These are phyloP conservation scores for Chloris gayana DNA, from an alignment of 176 grass and related monocot genomes.

Conservation along the genomic window DNA sequence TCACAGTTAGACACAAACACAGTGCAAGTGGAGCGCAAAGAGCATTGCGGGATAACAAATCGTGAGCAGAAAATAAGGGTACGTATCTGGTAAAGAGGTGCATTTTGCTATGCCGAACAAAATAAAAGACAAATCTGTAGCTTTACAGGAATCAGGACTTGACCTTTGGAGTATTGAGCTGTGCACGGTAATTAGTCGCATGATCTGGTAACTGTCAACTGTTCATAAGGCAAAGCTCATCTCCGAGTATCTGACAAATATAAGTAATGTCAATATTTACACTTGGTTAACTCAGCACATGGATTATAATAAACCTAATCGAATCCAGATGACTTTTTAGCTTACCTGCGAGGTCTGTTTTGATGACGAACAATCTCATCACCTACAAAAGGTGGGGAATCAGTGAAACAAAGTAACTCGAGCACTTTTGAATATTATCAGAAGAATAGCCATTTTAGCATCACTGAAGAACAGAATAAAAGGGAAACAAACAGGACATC, in stretches of 20 bases:
- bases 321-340: constrained; percentile 25
- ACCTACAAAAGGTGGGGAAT: constrained; percentile 12
- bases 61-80: constrained; percentile 17
- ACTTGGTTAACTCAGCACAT: constrained; percentile 2
- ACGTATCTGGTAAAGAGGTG: constrained; percentile 17
- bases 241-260: constrained; percentile 75
- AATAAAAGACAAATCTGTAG: not conserved
- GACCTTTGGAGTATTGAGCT: not conserved
- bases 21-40: not conserved
- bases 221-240: constrained; percentile 76
- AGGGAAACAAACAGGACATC: too few relatives aligned
- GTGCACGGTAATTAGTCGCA: not conserved
- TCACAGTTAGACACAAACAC: too few relatives aligned
- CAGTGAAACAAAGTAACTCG: constrained; percentile 10
- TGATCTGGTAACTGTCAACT: not conserved
- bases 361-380: constrained; percentile 50
- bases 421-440: not conserved
- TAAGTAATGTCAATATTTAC: constrained; percentile 28
- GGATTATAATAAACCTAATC: constrained; percentile 4
- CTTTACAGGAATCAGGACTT: not conserved
- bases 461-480: too few relatives aligned
- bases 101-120: not conserved
- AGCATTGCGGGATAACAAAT: not conserved
- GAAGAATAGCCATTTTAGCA: constrained; percentile 13
- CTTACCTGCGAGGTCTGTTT: constrained; percentile 73